Evolutionary conservation across 2,329 filamentous ascomycete species (phyloP), one percentile per base, ranked within the genome.

Genomic region (Ophiocordyceps camponoti-floridani): DNA sequence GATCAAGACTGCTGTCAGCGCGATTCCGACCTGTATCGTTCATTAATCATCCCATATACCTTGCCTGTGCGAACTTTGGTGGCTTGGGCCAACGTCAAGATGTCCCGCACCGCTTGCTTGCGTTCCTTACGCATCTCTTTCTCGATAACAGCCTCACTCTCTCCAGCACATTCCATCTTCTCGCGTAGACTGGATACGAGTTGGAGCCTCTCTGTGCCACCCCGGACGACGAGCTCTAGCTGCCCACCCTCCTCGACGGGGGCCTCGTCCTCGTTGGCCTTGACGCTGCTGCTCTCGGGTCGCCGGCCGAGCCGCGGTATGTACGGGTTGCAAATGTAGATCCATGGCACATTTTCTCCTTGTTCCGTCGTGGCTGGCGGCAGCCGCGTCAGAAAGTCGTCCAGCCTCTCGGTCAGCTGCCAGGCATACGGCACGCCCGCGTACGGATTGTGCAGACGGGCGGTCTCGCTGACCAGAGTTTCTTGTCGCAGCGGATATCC

Each of bases 301-400:
- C 46, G 48, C 46, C 58, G 65, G 41, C 54, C 50, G 14, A 60
- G 60, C 5, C 60, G 58, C 4, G 57, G 54, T 48, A 64, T 65
- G 53, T 72, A 71, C 0, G 80, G 81, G 56, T 85, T 85, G 44
- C 70, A 72, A 40, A 83, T 73, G 64, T 73, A 86, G 42, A 94
- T 84, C 82, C 84, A 91, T 0, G 72, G 71, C 3, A 70, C 66
- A 0, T 62, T 51, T 0, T 53, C 53, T 1, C 58, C 60, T 4
- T 62, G 57, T 2, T 65, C 59, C 1, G 78, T 83, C 1, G 71
- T 79, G 4, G 71, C 69, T 0, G 85, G 83, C 0, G 81, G 80
- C 0, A 88, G 65, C 9, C 84, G 76, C 9, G 62, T 47, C 2
- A 91, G 60, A 52, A 94, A 93, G 1, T 72, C 69, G 8, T 73